Base-by-base conservation (phyloP, 2,329 filamentous ascomycete genomes). In the Cordyceps tenuipes region DNA sequence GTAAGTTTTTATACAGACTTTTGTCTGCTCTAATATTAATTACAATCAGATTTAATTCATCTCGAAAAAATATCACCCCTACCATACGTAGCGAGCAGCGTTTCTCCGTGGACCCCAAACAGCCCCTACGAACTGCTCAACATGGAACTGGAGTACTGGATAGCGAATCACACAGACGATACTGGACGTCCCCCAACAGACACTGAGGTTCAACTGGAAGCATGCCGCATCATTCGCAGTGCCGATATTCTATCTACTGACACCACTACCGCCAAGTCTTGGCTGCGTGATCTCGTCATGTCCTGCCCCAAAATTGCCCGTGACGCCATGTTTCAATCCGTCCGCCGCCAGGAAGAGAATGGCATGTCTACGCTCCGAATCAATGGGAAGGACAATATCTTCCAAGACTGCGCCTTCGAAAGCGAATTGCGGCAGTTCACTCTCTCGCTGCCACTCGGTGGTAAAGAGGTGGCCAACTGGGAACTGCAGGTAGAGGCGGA, bases 41-140 rank as follows among this genome's bases (percentile, higher is more conserved):
- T 70, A 66, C 72, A 68, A 68, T 68, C 68, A 85, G 82, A 86
- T 74, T 76, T 86, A 57, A 86, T 86, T 74, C 81, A 86, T 69
- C 75, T 84, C 69, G 83, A 86, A 68, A 77, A 83, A 67, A 81
- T 80, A 51, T 79, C 78, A 13, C 80, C 82, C 6, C 70, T 80
- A 47, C 83, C 83, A n/a, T 85, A 75, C 66, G 72, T 75, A 66
- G 80, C 81, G 41, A 76, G 74, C 61, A 70, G 72, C 12, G 72
- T 72, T 23, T 69, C 76, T 1, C 71, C 75, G 0, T 74, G 77
- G 62, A 76, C 77, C 7, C 79, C 81, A 1, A 76, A 77, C 17
- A 83, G 81, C 63, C 80, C 82, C 12, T 85, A 84, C 67, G 83
- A 86, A 64, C 72, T 85, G 26, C 73, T 87, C 65, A 85, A 85